Evolutionary conservation across 116 monocot genomes (phyloP).

Genomic region (Trichopus zeylanicus): DNA sequence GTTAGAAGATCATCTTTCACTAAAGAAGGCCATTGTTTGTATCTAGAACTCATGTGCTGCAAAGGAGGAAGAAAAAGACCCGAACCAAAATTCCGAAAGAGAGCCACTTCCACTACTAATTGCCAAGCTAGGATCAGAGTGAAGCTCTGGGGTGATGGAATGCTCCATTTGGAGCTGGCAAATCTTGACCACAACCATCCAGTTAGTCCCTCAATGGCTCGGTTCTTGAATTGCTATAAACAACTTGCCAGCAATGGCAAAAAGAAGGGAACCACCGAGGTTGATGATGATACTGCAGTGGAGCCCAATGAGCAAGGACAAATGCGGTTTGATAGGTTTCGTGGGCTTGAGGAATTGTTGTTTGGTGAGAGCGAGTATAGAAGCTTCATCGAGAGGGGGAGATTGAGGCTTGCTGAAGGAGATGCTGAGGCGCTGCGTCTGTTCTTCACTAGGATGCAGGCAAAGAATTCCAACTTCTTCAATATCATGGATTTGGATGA

Average conservation of each 20-base stretch:
- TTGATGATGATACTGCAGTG: not conserved
- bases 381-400: conserved; percentile 38
- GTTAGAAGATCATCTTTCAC: conserved; percentile 58
- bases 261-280: conserved; percentile 8
- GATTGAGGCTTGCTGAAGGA: conserved; percentile 35
- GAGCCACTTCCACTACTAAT: conserved; percentile 46
- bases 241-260: conserved; percentile 27
- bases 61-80: conserved; percentile 52
- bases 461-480: conserved; percentile 51
- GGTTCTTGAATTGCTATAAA: conserved; percentile 42
- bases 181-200: conserved; percentile 61
- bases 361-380: conserved; percentile 25
- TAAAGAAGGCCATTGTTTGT: conserved; percentile 45
- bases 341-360: conserved; percentile 31
- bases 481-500: conserved; percentile 41
- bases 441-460: conserved; percentile 63
- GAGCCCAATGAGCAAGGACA: conserved; percentile 1
- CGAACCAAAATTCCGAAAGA: conserved; percentile 51
- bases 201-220: conserved; percentile 47
- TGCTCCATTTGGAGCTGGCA: conserved; percentile 51
- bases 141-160: conserved; percentile 60
- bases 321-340: conserved; percentile 15
- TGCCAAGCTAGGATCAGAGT: conserved; percentile 52
- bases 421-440: conserved; percentile 39
- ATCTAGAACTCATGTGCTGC: conserved; percentile 68